Conservation (phyloP, 2,329 filamentous ascomycete species). For the Pseudocercospora crystallina region DNA sequence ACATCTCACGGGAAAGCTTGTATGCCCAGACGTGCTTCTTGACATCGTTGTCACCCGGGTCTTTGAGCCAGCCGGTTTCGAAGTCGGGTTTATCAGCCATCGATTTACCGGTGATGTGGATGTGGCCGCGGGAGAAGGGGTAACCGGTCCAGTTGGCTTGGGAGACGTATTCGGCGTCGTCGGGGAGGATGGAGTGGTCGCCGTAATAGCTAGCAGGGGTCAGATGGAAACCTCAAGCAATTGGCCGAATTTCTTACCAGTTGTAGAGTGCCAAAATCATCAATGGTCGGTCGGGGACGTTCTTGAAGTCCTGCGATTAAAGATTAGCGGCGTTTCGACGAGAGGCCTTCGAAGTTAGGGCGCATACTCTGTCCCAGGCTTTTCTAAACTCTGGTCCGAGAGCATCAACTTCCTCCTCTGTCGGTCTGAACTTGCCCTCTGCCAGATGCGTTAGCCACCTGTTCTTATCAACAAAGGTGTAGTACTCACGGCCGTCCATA, state of each 20-base stretch:
- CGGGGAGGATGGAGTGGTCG: slow-evolving; percentile 35
- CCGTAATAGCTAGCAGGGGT: slow-evolving; percentile 27
- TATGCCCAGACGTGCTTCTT: slow-evolving; percentile 63
- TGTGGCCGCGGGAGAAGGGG: slow-evolving; percentile 60
- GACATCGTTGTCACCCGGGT: slow-evolving; percentile 57
- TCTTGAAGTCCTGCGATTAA: slow-evolving; percentile 54
- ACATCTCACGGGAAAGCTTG: slow-evolving; percentile 64
- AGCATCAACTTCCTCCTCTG: slow-evolving; percentile 51
- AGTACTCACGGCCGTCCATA: slow-evolving; percentile 48
- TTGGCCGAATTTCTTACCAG: slow-evolving; percentile 28
- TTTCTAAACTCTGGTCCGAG: slow-evolving; percentile 55
- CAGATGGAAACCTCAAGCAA: not conserved
- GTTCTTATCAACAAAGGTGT: not conserved
- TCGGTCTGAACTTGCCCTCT: slow-evolving; percentile 56
- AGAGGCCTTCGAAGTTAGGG: too few species aligned
- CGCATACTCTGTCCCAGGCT: slow-evolving; percentile 48
- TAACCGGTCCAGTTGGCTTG: slow-evolving; percentile 57
- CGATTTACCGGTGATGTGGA: slow-evolving; percentile 57
- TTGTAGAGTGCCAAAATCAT: slow-evolving; percentile 46
- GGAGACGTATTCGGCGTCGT: slow-evolving; percentile 53
- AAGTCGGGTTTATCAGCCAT: slow-evolving; percentile 54
- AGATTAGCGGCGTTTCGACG: too few species aligned
- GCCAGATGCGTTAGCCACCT: not conserved
- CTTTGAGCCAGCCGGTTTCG: slow-evolving; percentile 57
- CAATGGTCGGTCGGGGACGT: slow-evolving; percentile 48